Evolutionary conservation across 768 basidiomycete species (phyloP), one percentile per base, ranked within the genome.

Genomic region (Mycena galopus): DNA sequence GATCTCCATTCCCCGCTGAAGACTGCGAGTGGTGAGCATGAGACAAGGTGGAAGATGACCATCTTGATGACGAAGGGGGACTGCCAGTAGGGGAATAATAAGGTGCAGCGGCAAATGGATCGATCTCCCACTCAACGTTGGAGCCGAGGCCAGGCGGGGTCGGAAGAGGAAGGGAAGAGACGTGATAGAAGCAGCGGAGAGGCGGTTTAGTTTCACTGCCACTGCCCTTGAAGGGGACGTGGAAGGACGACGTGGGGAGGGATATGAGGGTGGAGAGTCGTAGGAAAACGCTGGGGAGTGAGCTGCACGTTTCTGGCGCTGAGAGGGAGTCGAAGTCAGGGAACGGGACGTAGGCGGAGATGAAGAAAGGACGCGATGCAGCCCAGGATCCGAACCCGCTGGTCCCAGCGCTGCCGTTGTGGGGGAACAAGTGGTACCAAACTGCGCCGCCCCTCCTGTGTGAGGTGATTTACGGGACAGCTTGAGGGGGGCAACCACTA

Each of bases 41-140:
- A 21, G 65, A 71, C 30, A 33, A 35, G 25, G 65, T 57, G 27
- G 73, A 74, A 47, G 73, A 74, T 21, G 73, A 75, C 73, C 73
- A 75, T 27, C 60, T 71, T 12, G 70, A 74, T 33, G 35, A 47
- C 33, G 69, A 9, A 56, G 44, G 44, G 6, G 1, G 61, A 44
- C 32, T 39, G 16, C 25, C 29, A 25, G 16, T 32, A 9, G 33
- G 3, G 29, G 16, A 25, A 25, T 51, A 47, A 21, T 53, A 72
- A 12, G 64, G 55, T 16, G 47, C 27, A 21, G 57, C 32, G 27
- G 65, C 66, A 37, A 71, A 74, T n/a, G 69, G 69, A 30, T 74
- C 73, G 29, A 59, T 32, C 4, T 68, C 67, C 70, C 73, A 72
- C 23, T 68, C 67, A 21, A 19, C 27, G n/a, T 75, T 50, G 17